Conservation (phyloP, 2,329 filamentous ascomycete genomes). For the Trichophyton equinum region DNA sequence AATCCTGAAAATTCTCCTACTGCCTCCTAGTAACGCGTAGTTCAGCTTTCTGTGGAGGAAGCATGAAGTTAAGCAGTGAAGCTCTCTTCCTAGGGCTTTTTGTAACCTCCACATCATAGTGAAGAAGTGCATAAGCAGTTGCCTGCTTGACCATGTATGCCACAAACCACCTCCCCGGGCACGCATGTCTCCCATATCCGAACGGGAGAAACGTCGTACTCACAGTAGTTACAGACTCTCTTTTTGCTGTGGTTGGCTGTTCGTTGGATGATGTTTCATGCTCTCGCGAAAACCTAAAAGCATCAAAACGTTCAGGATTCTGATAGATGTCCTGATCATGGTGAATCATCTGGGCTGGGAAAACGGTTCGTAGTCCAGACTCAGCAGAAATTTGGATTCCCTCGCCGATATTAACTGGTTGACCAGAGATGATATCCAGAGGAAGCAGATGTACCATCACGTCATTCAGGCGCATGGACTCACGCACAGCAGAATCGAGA, state of each 20-base stretch:
- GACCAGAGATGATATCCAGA: background rate
- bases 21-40: background rate
- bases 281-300: background rate
- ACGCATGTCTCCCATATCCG: background rate
- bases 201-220: background rate
- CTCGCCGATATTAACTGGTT: background rate
- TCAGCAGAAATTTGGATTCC: background rate
- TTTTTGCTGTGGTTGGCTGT: background rate
- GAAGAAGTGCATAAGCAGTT: background rate
- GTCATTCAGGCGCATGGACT: background rate
- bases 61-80: background rate
- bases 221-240: background rate
- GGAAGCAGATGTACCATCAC: background rate
- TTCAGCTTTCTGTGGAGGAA: background rate
- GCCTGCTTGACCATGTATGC: background rate
- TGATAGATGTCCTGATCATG: background rate
- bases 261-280: background rate
- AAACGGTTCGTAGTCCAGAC: background rate
- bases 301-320: background rate
- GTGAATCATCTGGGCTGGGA: background rate
- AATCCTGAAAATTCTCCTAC: background rate
- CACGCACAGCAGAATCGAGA: background rate
- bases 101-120: background rate
- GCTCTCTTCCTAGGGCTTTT: background rate
- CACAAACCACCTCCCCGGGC: background rate